Percentiles rank a stretch among this genome's conserved stretches.
phyloP scores from a whole-genome alignment of 768 basidiomycete genomes.

The Cystofilobasidium macerans region DNA sequence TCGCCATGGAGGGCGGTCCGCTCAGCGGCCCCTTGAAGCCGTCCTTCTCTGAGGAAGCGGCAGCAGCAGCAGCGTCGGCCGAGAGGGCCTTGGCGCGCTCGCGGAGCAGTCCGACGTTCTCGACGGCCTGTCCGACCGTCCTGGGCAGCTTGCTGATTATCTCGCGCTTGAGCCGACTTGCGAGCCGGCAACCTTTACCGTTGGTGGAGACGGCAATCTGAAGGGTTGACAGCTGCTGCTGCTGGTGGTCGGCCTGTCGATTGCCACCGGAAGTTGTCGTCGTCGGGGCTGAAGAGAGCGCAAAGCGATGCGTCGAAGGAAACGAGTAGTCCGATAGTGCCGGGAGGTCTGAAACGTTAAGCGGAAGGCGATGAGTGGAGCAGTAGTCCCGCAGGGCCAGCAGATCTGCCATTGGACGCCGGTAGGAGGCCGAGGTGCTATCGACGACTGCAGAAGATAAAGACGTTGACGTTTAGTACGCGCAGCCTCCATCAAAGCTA shows the following conservation, averaged over 20 bases:
- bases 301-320: conserved; percentile 71
- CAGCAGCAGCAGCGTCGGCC: no score
- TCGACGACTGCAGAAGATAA: conserved; percentile 42
- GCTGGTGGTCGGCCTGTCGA: no score
- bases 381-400: conserved; percentile 50
- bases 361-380: conserved; percentile 51
- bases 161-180: conserved; percentile 66
- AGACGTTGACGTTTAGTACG: no score
- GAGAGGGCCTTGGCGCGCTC: conserved; percentile 26
- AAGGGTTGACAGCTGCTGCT: no score
- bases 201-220: conserved; percentile 78
- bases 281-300: conserved; percentile 41
- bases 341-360: conserved; percentile 81
- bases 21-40: no score
- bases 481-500: no score
- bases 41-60: no score
- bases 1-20: no score
- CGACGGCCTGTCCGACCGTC: conserved; percentile 62
- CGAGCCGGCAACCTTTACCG: conserved; percentile 77
- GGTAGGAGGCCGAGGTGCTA: conserved; percentile 29
- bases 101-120: conserved; percentile 60
- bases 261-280: no score
- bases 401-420: conserved; percentile 49
- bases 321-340: conserved; percentile 82
- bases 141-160: conserved; percentile 63